Conservation (phyloP, 2,329 filamentous ascomycete genomes). For the Esteya vermicola region DNA sequence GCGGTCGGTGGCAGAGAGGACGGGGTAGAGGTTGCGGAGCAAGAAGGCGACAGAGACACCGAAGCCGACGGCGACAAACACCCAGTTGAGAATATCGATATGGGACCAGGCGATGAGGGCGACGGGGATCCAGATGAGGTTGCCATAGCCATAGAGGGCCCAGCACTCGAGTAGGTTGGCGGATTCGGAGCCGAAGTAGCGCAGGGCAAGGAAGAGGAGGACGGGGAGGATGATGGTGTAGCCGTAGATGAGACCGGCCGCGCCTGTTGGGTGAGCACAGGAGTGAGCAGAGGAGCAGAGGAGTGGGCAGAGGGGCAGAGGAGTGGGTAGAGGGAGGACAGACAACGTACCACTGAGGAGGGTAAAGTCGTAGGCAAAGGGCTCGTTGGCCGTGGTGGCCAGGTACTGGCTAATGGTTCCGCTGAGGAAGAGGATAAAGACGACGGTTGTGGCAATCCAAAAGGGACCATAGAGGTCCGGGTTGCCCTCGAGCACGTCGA, state of each 20-base stretch:
- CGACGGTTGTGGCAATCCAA: constrained; percentile 97
- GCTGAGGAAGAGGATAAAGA: constrained; percentile 87
- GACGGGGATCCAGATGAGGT: constrained; percentile 94
- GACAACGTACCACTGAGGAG: constrained; percentile 58
- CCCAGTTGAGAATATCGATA: constrained; percentile 76
- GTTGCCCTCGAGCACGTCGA: constrained; percentile 93
- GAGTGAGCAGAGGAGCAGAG: background rate
- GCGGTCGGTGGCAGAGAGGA: constrained; percentile 81
- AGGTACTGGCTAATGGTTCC: constrained; percentile 92
- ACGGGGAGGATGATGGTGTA: constrained; percentile 84
- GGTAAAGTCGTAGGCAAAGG: constrained; percentile 85
- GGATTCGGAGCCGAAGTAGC: constrained; percentile 89
- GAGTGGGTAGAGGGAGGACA: constrained; percentile 1
- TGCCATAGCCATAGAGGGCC: constrained; percentile 90
- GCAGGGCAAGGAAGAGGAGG: constrained; percentile 71
- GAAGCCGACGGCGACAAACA: constrained; percentile 80
- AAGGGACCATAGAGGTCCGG: constrained; percentile 94
- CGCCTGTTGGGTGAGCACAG: constrained; percentile 32
- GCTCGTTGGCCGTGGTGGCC: constrained; percentile 48
- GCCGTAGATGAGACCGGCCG: constrained; percentile 85
- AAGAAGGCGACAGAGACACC: constrained; percentile 72
- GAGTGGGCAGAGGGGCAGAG: background rate
- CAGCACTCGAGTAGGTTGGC: constrained; percentile 92
- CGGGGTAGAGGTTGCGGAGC: constrained; percentile 75
- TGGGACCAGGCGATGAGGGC: constrained; percentile 85